phyloP scores from a whole-genome alignment of 148 eudicot genomes.

The Polygonum aviculare region DNA sequence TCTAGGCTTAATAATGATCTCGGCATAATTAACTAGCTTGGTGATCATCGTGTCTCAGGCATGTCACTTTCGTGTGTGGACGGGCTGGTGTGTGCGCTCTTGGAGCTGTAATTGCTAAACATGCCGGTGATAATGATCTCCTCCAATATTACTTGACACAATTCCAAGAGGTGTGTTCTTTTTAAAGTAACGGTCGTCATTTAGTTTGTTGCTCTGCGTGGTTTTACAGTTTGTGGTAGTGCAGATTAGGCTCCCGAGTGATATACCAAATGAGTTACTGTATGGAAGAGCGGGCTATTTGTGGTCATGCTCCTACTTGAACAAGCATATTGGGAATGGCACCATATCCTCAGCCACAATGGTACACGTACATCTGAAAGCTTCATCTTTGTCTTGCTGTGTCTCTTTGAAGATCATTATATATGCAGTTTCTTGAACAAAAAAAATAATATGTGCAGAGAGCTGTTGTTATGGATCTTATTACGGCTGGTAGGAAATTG shows the following conservation, averaged over 20 bases:
- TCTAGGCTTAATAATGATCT: no score
- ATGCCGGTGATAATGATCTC: conserved; percentile 32
- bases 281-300: conserved; percentile 59
- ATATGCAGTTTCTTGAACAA: background rate
- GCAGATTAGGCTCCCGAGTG: conserved; percentile 14
- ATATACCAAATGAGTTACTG: conserved; percentile 41
- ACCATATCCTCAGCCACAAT: conserved; percentile 29
- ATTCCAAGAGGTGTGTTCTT: conserved; percentile 36
- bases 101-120: conserved; percentile 58
- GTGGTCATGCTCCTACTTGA: conserved; percentile 50
- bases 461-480: conserved; percentile 25
- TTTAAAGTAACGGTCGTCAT: background rate
- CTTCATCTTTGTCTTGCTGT: background rate
- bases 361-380: conserved; percentile 18
- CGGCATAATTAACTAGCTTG: background rate
- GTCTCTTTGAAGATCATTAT: background rate
- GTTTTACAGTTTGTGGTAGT: background rate
- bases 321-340: conserved; percentile 43
- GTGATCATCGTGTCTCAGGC: conserved; percentile 20
- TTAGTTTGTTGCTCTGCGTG: conserved; percentile 25
- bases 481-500: conserved; percentile 36
- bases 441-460: conserved; percentile 23
- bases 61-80: conserved; percentile 55
- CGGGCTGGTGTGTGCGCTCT: conserved; percentile 65
- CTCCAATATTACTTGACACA: conserved; percentile 31